Conservation (phyloP, 768 basidiomycete species). For the Xerocomellus chrysenteron region DNA sequence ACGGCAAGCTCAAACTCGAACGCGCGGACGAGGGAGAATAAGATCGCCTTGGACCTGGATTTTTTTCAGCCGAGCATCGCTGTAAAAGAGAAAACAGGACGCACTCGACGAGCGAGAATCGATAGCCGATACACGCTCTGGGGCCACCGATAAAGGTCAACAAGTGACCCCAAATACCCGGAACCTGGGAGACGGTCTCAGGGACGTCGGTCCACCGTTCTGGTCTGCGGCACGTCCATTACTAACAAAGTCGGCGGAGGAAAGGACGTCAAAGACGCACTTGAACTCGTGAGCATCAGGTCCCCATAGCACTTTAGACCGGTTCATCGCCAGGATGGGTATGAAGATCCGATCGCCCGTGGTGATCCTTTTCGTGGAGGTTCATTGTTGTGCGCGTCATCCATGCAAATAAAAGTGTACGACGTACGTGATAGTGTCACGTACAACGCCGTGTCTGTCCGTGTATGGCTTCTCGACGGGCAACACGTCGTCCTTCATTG, state of each 20-base stretch:
- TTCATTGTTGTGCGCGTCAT: too few species aligned
- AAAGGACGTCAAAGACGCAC: constrained; percentile 29
- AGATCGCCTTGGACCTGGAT: constrained; percentile 39
- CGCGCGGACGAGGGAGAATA: constrained; percentile 50
- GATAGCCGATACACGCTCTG: constrained; percentile 64
- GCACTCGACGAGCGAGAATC: constrained; percentile 61
- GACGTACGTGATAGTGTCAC: constrained; percentile 39
- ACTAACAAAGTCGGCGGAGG: neutral
- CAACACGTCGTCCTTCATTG: constrained; percentile 52
- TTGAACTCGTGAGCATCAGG: constrained; percentile 61
- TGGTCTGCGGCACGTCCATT: constrained; percentile 40
- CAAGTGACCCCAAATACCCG: constrained; percentile 60
- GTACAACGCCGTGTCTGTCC: constrained; percentile 42
- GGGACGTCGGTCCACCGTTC: constrained; percentile 60
- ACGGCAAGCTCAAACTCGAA: constrained; percentile 56
- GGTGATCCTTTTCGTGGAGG: constrained; percentile 29
- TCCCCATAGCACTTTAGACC: constrained; percentile 57
- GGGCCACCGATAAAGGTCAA: constrained; percentile 66
- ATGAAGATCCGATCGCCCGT: constrained; percentile 50
- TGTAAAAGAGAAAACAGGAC: constrained; percentile 9
- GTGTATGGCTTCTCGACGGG: constrained; percentile 48
- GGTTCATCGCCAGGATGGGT: constrained; percentile 54
- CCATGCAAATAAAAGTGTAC: neutral
- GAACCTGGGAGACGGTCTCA: constrained; percentile 43
- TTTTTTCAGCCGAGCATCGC: neutral